Base-by-base conservation (phyloP, 2,329 filamentous ascomycete species). In the Cylindrodendrum hubeiense region DNA sequence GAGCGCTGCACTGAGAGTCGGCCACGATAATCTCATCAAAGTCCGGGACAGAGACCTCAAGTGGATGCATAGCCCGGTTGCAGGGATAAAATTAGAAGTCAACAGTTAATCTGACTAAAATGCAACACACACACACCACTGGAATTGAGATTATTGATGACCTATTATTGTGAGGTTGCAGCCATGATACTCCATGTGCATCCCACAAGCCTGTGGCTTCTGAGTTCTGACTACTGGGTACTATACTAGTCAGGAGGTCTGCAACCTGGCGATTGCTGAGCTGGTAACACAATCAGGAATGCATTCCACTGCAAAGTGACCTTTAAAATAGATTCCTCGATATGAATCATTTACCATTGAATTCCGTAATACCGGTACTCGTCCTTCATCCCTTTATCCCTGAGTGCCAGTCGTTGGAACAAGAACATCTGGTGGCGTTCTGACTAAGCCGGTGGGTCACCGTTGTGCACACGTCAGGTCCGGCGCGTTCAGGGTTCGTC, bases 401-500 rank as follows among this genome's bases (percentile, higher is more conserved):
- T 34, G 33, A 1, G 34, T 17, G 13, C 4, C 4, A 17, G 44
- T 30, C 46, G 55, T 58, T 58, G 59, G 51, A 62, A 46, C 39
- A 54, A 55, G 43, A 24, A 43, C 19, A 43, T 30, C n/a, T n/a
- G n/a, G 57, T 51, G 51, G 60, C 46, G 44, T n/a, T 30, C 17
- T 63, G 60, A 63, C 60, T 63, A 56, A 63, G 52, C 59, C 49
- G 15, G 41, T 37, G 28, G 34, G 30, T 21, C 44, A 34, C 30
- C 33, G 21, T 24, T 22, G 30, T 22, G 33, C n/a, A 43, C 19
- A 43, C 19, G 39, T 37, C 37, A 63, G 49, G 61, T 50, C 43
- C 51, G 37, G 43, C 49, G 33, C 46, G 21, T 37, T 34, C 37
- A 24, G n/a, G 51, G 51, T 37, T 47, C 19, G 33, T 43, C 22